These are phyloP conservation scores for Populus ilicifolia DNA, from an alignment of 345 rosid species.

Conservation along the genomic window DNA sequence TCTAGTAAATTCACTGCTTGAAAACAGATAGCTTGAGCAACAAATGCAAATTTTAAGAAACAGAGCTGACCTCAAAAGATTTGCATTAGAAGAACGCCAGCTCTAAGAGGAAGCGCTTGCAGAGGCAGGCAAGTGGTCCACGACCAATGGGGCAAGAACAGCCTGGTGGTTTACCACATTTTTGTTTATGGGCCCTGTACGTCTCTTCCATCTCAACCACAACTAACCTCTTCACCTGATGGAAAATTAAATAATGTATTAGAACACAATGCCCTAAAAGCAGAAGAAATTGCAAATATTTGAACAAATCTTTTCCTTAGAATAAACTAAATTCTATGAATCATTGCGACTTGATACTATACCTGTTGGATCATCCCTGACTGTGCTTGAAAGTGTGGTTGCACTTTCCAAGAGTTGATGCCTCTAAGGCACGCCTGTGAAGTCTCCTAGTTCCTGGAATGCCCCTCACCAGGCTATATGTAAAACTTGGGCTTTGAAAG, in stretches of 20 bases:
- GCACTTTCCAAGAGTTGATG: slow-evolving; percentile 58
- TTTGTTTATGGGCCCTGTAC: slow-evolving; percentile 65
- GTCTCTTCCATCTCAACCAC: slow-evolving; percentile 73
- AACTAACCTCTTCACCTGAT: slow-evolving; percentile 69
- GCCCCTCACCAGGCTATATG: slow-evolving; percentile 65
- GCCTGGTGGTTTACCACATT: slow-evolving; percentile 54
- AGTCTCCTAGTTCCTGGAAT: slow-evolving; percentile 77
- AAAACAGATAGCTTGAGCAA: not conserved
- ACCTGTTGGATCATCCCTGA: slow-evolving; percentile 73
- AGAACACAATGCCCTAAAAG: not conserved
- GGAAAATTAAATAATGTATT: not conserved
- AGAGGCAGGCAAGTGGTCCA: slow-evolving; percentile 44
- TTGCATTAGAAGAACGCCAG: not conserved
- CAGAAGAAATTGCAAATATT: not conserved
- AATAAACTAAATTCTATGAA: no score
- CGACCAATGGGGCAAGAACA: slow-evolving; percentile 51
- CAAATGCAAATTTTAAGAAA: not conserved
- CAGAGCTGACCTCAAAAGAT: slow-evolving; percentile 16
- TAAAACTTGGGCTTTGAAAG: slow-evolving; percentile 61
- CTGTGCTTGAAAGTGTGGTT: slow-evolving; percentile 66
- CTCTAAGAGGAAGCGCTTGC: slow-evolving; percentile 34
- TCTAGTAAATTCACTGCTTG: not conserved
- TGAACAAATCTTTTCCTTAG: not conserved
- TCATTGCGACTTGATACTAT: not conserved
- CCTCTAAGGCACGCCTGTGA: slow-evolving; percentile 73